These are phyloP conservation scores for Sporisorium graminicola DNA, from an alignment of 1,284 basidiomycete genomes.

Conservation along the genomic window DNA sequence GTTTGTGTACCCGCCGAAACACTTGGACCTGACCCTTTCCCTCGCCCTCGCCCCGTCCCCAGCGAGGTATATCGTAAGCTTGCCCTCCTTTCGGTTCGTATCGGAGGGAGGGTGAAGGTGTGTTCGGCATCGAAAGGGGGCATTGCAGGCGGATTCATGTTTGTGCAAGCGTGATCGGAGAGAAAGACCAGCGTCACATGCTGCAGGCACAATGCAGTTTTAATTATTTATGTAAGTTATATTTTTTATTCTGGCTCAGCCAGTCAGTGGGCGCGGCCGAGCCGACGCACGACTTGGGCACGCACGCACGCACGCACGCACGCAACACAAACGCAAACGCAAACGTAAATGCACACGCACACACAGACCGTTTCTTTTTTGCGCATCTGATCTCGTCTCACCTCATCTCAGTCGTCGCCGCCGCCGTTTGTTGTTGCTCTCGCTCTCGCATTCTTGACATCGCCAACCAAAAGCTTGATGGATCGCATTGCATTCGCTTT, in stretches of 20 bases:
- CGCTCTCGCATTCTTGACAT: neutral
- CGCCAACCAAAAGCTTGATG: constrained; percentile 2
- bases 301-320: neutral
- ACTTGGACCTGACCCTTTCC: neutral
- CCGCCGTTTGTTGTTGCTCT: neutral
- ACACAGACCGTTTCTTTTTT: neutral
- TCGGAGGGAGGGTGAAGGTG: too few species aligned
- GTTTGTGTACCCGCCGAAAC: neutral
- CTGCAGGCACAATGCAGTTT: neutral
- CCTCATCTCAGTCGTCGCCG: neutral
- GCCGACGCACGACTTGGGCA: neutral
- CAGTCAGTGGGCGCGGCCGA: neutral
- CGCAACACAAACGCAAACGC: neutral
- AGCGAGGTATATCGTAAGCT: neutral
- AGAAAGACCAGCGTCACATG: neutral
- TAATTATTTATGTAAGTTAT: neutral
- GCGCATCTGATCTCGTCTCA: neutral
- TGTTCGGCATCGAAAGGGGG: too few species aligned
- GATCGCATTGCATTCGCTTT: neutral
- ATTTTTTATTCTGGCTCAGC: neutral
- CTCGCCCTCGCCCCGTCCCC: neutral
- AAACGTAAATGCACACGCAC: too few species aligned
- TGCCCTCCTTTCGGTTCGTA: neutral
- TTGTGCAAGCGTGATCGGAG: too few species aligned
- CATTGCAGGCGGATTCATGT: neutral